Evolutionary conservation across 805 yeast genomes (phyloP), one percentile per base, ranked within the genome.

Genomic region (Metschnikowia similis): DNA sequence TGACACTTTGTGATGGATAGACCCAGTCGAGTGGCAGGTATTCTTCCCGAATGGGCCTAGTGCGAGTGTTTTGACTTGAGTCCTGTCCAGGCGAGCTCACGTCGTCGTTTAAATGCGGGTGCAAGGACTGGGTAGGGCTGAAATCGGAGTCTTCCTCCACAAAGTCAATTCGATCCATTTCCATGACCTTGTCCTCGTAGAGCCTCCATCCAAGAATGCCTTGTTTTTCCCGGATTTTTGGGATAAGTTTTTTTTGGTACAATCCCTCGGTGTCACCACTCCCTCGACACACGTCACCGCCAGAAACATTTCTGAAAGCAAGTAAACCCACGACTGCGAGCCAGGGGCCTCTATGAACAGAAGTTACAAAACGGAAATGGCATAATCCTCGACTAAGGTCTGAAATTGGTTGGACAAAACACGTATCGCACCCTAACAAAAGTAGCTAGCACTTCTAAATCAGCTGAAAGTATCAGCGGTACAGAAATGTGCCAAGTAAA

Each of bases 251-350:
- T 48, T 74, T 53, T 86, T 74, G 59, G 85, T 87, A 53, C 95
- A 89, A 65, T 87, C 95, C 94, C 95, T 87, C 0, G 87, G 87
- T 9, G 85, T 75, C 6, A 85, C 85, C 30, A 88, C 85, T 34
- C 88, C 79, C 17, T 84, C 72, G 8, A 86, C 79, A 61, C 84
- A 85, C n/a, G 85, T 79, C 1, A 87, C 83, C 16, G 87, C 79
- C 40, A 85, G 83, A 65, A 87, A 85, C 40, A 87, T 71, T 60
- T 87, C 92, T 17, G 89, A 82, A 45, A 86, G 70, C 54, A 84
- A 86, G 50, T 79, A 79, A n/a, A 84, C 82, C 87, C 90, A 88
- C 6, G 83, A 74, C 62, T 82, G 83, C 0, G 91, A 77, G 85
- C 35, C 80, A 7, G 88, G 84, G 8, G 83, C 62, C 54, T 82